Evolutionary conservation across 106 monocot species (phyloP), one percentile per base, ranked within the genome.

Genomic region (Dioscorea zingiberensis): DNA sequence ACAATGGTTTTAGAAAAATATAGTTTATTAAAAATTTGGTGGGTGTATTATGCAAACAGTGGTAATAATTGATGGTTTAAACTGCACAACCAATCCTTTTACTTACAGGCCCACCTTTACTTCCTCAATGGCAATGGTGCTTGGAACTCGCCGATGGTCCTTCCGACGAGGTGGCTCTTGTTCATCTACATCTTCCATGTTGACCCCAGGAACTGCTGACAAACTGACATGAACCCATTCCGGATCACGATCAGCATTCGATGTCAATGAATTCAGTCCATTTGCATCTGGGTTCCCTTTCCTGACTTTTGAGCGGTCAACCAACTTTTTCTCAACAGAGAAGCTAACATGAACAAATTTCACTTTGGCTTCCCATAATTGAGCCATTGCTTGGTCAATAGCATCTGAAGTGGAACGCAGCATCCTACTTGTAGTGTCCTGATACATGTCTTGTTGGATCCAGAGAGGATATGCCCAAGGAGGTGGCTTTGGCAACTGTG

Each of bases 121-220:
- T 98, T 98, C 98, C 89, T 93, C 98, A 17, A 98, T 93, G 56
- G 98, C 98, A 86, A 98, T 87, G 56, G 98, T 98, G 67, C 98
- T 98, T 45, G 98, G 98, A 78, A 98, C 80, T 47, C 98, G 83
- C 10, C 98, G 93, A 78, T 98, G 98, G n/a, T 98, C 98, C 70
- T 93, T 98, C 38, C 78, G 72, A 54, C 80, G 83, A 28, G 75
- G 71, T 23, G 93, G 89, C 44, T 84, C 93, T 74, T 88, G 93
- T 44, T 86, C 84, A 74, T 79, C 81, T 30, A 98, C 86, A 72
- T 98, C 98, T 58, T 98, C 84, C 98, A 98, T 89, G 65, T 82
- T 98, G 23, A 98, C 81, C 65, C 98, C 98, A 48, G 98, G 98
- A 21, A 93, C 80, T 12, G 98, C 86, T 68, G 83, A 80, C 44